phyloP scores from a whole-genome alignment of 2,329 filamentous ascomycete genomes.

The Colletotrichum sp. region DNA sequence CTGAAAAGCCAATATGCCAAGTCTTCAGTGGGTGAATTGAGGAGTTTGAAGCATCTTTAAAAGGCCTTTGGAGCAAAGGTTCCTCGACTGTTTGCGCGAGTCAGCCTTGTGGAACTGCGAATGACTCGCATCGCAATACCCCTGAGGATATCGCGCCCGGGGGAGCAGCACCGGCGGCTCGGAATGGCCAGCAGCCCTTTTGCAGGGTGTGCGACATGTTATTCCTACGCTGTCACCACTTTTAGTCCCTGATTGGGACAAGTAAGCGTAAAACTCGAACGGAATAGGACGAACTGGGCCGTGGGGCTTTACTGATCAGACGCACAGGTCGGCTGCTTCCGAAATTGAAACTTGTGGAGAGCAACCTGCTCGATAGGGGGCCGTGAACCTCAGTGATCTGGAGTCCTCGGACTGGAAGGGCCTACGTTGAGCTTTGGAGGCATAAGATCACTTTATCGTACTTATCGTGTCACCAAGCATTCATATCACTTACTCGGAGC shows the following conservation, averaged over 20 bases:
- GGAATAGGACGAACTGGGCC: not conserved
- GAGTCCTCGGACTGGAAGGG: not conserved
- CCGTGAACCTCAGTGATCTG: not conserved
- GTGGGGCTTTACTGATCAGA: not conserved
- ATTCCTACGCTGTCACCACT: not conserved
- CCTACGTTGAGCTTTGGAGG: not conserved
- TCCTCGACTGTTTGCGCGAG: not conserved
- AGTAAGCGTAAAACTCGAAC: not conserved
- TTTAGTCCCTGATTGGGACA: not conserved
- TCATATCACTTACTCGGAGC: not conserved
- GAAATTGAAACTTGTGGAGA: not conserved
- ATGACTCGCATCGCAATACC: constrained; percentile 5
- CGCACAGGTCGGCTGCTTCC: not conserved
- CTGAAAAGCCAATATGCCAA: not conserved
- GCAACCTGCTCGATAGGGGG: not conserved
- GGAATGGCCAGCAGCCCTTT: not conserved
- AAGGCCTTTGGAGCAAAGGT: not conserved
- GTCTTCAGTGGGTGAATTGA: not conserved
- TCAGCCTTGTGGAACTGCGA: constrained; percentile 4
- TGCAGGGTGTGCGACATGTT: not conserved
- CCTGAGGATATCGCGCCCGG: not conserved
- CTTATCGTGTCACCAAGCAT: not conserved
- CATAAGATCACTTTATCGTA: not conserved
- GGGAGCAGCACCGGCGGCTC: not conserved
- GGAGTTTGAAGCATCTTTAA: not conserved